Base-by-base conservation (phyloP, 345 rosid species). In the Salix exigua region DNA sequence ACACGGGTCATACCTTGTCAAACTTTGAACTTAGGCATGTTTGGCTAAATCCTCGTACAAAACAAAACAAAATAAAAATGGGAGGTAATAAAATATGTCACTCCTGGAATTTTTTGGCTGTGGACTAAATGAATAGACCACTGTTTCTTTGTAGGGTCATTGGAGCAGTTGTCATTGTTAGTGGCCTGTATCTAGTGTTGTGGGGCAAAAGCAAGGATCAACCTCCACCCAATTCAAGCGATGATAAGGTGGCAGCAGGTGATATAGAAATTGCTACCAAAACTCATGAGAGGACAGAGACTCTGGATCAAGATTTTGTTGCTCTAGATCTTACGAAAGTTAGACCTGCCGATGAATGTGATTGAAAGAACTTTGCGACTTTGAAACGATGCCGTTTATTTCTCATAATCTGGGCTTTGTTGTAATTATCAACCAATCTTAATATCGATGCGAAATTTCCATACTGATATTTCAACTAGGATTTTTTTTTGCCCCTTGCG, bases 201-300 rank as follows among this genome's bases (percentile, higher is more conserved):
- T 94, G 97, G 98, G 96, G 97, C 5, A 90, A 91, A 68, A 85
- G 89, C 78, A 88, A 88, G 79, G 97, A 94, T 81, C 76, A 81
- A 70, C 62, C 77, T 28, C 62, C 42, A 60, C 30, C 67, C 18
- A 26, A 62, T 33, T 35, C 31, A 55, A 31, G 46, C 40, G 28
- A 61, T 44, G 65, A 75, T 21, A 62, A 83, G 40, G 51, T 17
- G n/a, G 38, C 66, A 23, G 31, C 19, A 42, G 6, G 33, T 3
- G 53, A 28, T 53, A 5, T 51, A 40, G 48, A 53, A 69, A 73
- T 55, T 75, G 31, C 23, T 12, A n/a, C 67, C 11, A 33, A 2
- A 26, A 67, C 17, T 18, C 35, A 72, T 19, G 71, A 55, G 44
- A 78, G 35, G 4, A 23, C 37, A 21, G 80, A 63, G 66, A 25